Conservation (phyloP, 2,329 filamentous ascomycete species). For the Aspergillus sp. region DNA sequence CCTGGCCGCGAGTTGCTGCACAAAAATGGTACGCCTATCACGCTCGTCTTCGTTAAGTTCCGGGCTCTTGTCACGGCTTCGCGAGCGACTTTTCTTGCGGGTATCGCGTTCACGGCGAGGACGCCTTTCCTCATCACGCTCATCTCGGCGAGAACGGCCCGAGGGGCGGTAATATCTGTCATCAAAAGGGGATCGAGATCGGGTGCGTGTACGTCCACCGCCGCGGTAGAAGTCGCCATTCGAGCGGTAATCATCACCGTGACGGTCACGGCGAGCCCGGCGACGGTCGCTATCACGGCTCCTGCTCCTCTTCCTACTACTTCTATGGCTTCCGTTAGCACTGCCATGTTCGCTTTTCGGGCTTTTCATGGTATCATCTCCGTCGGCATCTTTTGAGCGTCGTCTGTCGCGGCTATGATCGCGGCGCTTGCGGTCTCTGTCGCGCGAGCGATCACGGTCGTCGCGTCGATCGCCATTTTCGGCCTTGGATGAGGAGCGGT, state of each 20-base stretch:
- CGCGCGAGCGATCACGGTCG: constrained; percentile 58
- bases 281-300: constrained; percentile 75
- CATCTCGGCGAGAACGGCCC: constrained; percentile 50
- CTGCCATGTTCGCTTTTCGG: constrained; percentile 74
- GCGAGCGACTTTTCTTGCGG: constrained; percentile 45
- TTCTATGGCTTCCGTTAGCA: constrained; percentile 68
- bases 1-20: constrained; percentile 94
- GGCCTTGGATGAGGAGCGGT: constrained; percentile 50
- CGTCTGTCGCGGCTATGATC: constrained; percentile 59
- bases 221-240: constrained; percentile 72
- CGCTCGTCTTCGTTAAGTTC: constrained; percentile 91
- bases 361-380: constrained; percentile 62
- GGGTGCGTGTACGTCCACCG: constrained; percentile 63
- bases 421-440: constrained; percentile 59
- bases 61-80: constrained; percentile 51
- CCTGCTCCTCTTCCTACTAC: constrained; percentile 77
- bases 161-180: constrained; percentile 57
- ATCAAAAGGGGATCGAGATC: constrained; percentile 69
- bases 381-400: constrained; percentile 53
- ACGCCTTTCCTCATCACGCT: constrained; percentile 48
- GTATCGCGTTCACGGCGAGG: constrained; percentile 53
- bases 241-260: constrained; percentile 50
- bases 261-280: constrained; percentile 70
- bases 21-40: constrained; percentile 94
- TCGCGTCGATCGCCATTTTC: constrained; percentile 57